Percentiles rank a stretch among this genome's conserved stretches.
phyloP scores from a whole-genome alignment of 495 filamentous ascomycete species.

The Penicillium dipodomyicola region DNA sequence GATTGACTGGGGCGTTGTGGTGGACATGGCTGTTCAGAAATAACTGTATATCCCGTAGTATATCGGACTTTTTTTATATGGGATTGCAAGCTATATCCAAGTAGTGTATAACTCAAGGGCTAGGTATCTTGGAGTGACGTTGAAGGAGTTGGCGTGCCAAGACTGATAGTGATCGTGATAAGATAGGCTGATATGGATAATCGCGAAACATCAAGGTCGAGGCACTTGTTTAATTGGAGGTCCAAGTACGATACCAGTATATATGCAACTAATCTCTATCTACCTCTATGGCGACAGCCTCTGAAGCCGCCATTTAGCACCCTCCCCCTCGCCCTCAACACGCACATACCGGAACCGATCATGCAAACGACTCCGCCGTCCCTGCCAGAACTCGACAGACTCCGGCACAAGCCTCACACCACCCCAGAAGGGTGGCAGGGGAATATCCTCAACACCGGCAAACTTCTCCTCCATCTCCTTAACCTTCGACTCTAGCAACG shows the following conservation, averaged over 20 bases:
- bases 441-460: constrained; percentile 71
- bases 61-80: neutral
- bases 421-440: constrained; percentile 92
- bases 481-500: constrained; percentile 65
- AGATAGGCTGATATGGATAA: constrained; percentile 14
- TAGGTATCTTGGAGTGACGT: neutral
- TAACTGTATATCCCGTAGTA: neutral
- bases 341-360: constrained; percentile 87
- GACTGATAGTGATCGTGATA: constrained; percentile 8
- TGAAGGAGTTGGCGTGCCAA: constrained; percentile 6
- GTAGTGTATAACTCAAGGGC: neutral
- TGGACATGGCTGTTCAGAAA: constrained; percentile 11
- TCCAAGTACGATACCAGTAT: no score
- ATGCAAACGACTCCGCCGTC: constrained; percentile 80
- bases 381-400: constrained; percentile 93
- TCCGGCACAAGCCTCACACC: constrained; percentile 83
- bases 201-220: neutral
- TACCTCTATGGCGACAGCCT: constrained; percentile 39
- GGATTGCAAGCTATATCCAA: neutral
- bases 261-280: constrained; percentile 3
- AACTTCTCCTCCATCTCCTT: constrained; percentile 70
- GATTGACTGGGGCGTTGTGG: constrained; percentile 9
- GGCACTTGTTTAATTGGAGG: no score
- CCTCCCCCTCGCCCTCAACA: constrained; percentile 52
- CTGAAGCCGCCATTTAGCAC: constrained; percentile 48